Evolutionary conservation across 1,284 basidiomycete genomes (phyloP), one percentile per base, ranked within the genome.

Genomic region (Ceratobasidium theobromae): DNA sequence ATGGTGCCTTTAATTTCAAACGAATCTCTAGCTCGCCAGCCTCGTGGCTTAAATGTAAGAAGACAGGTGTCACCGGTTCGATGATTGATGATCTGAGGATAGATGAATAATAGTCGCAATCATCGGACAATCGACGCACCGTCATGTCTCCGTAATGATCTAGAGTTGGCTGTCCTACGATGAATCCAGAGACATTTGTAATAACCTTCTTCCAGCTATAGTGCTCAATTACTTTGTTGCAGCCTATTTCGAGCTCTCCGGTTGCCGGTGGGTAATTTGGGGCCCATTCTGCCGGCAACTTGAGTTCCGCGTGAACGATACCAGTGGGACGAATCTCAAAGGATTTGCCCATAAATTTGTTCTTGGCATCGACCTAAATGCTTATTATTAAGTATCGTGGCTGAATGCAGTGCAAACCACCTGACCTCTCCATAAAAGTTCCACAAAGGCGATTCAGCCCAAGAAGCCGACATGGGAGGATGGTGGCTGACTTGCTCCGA

Each of bases 271-370:
- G 66, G 65, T 79, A 80, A 4, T 66, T 65, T 35, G 72, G 72
- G 12, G 76, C 77, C 76, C 82, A 83, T n/a, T 84, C 82, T 58
- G 82, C 80, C 0, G 92, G 90, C 11, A 98, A 77, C 49, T 92
- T 80, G 25, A 99, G 80, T 46, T 96, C 89, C 16, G 85, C 89
- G 74, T 98, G 96, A 0, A 95, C 96, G 4, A 95, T 82, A 53
- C 96, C 96, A 0, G 95, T 98, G 0, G 96, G 96, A 12, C 93
- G 80, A 72, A 98, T 98, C 79, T 98, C 96, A 72, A 98, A 98
- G 1, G 91, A 93, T 74, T 95, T 93, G 41, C 96, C 96, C 83
- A 93, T 91, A 76, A 97, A 96, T 76, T 89, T 95, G 76, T 94
- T 95, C 76, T 96, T 93, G 5, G 92, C 92, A 72, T 93, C 91